Percentiles rank a stretch among this genome's conserved stretches.
Evolutionary conservation across 371 early-diverging fungal genomes (phyloP).

Genomic region (Gilbertella persicaria): DNA sequence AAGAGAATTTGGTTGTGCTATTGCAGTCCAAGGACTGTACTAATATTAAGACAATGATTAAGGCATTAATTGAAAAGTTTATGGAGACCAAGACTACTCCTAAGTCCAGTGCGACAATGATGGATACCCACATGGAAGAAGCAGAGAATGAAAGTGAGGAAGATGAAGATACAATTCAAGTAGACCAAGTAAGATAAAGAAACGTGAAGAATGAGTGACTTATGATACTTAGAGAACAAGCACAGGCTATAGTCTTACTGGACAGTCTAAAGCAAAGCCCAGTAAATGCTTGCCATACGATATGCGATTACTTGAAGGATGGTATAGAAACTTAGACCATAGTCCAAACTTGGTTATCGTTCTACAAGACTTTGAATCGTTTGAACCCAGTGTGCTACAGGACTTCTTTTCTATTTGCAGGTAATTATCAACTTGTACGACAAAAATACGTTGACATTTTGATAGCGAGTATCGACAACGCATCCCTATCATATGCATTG

Average conservation of each 20-base stretch:
- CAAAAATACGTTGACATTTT: no score
- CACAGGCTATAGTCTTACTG: not conserved
- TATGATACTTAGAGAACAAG: slow-evolving; percentile 1
- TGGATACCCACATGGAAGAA: slow-evolving; percentile 26
- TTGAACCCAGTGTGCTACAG: slow-evolving; percentile 69
- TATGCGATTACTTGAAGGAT: slow-evolving; percentile 63
- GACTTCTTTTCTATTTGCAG: slow-evolving; percentile 78
- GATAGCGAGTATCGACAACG: slow-evolving; percentile 67
- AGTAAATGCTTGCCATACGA: slow-evolving; percentile 51
- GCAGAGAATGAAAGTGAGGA: slow-evolving; percentile 31
- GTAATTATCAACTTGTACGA: no score
- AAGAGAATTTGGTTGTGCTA: slow-evolving; percentile 56
- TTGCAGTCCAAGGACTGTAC: slow-evolving; percentile 69
- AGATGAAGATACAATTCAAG: slow-evolving; percentile 21
- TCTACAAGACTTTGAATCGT: slow-evolving; percentile 88
- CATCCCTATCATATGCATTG: slow-evolving; percentile 79
- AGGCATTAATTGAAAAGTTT: slow-evolving; percentile 65
- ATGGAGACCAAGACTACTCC: slow-evolving; percentile 14
- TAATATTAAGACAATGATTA: slow-evolving; percentile 57
- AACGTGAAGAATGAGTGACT: not conserved
- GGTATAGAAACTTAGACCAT: slow-evolving; percentile 53
- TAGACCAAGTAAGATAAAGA: slow-evolving; percentile 3
- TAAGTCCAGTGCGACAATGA: slow-evolving; percentile 15
- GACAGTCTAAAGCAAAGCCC: slow-evolving; percentile 8
- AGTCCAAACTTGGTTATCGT: slow-evolving; percentile 67